Percentiles rank a stretch among this genome's conserved stretches.
phyloP scores from a whole-genome alignment of 2,329 filamentous ascomycete genomes.

The Apiospora saccharicola region DNA sequence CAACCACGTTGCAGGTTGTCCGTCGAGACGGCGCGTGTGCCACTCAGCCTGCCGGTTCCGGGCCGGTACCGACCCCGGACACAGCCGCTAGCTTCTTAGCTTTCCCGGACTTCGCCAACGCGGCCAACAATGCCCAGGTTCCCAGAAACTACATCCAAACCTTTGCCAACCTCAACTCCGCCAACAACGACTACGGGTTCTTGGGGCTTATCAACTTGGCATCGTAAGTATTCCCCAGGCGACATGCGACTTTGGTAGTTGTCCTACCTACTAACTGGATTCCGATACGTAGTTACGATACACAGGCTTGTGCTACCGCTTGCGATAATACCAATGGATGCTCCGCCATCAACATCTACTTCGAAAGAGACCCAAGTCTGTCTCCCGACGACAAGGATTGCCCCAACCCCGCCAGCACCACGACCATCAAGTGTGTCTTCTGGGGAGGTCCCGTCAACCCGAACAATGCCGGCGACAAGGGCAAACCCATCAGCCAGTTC shows the following conservation, averaged over 20 bases:
- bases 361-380: slow-evolving; percentile 39
- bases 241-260: no score
- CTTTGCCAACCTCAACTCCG: slow-evolving; percentile 42
- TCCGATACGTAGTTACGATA: slow-evolving; percentile 34
- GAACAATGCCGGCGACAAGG: slow-evolving; percentile 36
- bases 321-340: slow-evolving; percentile 37
- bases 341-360: slow-evolving; percentile 40
- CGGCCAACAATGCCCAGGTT: slow-evolving; percentile 35
- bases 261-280: no score
- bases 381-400: slow-evolving; percentile 31
- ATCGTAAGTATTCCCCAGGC: no score
- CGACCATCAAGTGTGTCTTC: slow-evolving; percentile 40
- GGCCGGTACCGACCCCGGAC: slow-evolving; percentile 42
- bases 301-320: slow-evolving; percentile 33
- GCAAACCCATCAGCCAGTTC: slow-evolving; percentile 35
- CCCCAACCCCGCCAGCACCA: slow-evolving; percentile 35
- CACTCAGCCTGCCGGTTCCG: slow-evolving; percentile 36
- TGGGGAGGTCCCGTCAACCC: slow-evolving; percentile 38
- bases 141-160: slow-evolving; percentile 43
- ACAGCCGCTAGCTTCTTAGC: slow-evolving; percentile 41
- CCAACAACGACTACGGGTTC: slow-evolving; percentile 43
- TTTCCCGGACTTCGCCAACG: slow-evolving; percentile 31
- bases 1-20: no score
- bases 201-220: slow-evolving; percentile 34
- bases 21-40: slow-evolving; percentile 30